Percentiles rank a stretch among this genome's conserved stretches.
These are phyloP conservation scores for Trametes pubescens DNA, from an alignment of 1,284 basidiomycete species.

Conservation along the genomic window DNA sequence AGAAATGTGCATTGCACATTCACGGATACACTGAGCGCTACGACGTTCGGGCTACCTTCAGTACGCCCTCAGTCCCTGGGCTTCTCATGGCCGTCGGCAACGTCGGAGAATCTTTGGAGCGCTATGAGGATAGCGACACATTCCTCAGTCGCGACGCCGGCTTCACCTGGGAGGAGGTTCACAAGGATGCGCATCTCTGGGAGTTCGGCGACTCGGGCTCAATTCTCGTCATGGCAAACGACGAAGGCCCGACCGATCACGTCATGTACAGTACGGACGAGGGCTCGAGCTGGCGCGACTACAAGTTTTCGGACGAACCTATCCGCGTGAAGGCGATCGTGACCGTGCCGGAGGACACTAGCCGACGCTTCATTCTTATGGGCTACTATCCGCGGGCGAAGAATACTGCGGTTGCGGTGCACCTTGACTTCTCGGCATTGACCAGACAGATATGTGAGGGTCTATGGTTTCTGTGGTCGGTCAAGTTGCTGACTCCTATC, in stretches of 20 bases:
- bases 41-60: conserved; percentile 92
- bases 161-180: conserved; percentile 98
- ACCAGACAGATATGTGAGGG: conserved; percentile 78
- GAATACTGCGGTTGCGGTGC: conserved; percentile 73
- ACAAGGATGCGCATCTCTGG: conserved; percentile 98
- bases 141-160: conserved; percentile 97
- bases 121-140: conserved; percentile 91
- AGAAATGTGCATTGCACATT: conserved; percentile 89
- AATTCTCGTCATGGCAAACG: conserved; percentile 92
- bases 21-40: conserved; percentile 96
- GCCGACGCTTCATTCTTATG: conserved; percentile 89
- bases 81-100: conserved; percentile 98
- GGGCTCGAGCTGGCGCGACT: conserved; percentile 88
- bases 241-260: conserved; percentile 92
- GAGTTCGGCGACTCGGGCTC: conserved; percentile 98
- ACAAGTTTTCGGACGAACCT: conserved; percentile 80
- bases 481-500: conserved; percentile 24
- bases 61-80: conserved; percentile 91
- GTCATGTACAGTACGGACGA: conserved; percentile 92
- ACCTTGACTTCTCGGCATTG: conserved; percentile 90
- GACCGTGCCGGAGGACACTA: conserved; percentile 92
- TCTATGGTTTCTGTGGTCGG: neutral
- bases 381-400: conserved; percentile 65
- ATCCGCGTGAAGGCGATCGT: conserved; percentile 83
- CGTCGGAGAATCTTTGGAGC: conserved; percentile 84